Percentiles rank a stretch among this genome's conserved stretches.
Conservation (phyloP, 1,284 basidiomycete genomes). For the Tremellales sp. region DNA sequence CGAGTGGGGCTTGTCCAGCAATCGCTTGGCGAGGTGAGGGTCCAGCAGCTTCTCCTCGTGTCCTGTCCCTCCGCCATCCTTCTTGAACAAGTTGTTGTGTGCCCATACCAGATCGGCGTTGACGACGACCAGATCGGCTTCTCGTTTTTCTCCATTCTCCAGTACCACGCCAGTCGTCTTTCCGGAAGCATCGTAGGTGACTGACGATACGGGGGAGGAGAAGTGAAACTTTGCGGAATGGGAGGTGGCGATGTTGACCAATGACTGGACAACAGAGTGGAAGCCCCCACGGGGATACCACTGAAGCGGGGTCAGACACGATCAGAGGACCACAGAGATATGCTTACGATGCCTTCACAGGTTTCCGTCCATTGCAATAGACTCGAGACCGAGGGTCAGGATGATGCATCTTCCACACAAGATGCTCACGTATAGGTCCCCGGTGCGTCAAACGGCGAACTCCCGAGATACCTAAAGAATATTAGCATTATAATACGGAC, state of each 20-base stretch:
- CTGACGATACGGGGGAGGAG: constrained; percentile 46
- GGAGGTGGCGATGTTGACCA: constrained; percentile 51
- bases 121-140: constrained; percentile 54
- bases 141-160: constrained; percentile 46
- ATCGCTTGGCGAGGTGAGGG: constrained; percentile 27
- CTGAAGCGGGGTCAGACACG: constrained; percentile 10
- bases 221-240: constrained; percentile 50
- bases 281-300: constrained; percentile 57
- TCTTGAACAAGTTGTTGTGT: constrained; percentile 51
- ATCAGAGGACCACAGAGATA: neutral
- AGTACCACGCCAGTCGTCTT: constrained; percentile 50
- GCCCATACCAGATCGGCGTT: constrained; percentile 56
- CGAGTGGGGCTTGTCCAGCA: constrained; percentile 40
- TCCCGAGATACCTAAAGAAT: constrained; percentile 43
- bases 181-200: constrained; percentile 39
- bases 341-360: constrained; percentile 50
- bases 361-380: constrained; percentile 56
- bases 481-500: neutral
- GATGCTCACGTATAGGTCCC: constrained; percentile 51
- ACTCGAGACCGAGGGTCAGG: constrained; percentile 6
- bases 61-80: constrained; percentile 10
- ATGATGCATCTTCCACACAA: neutral
- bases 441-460: constrained; percentile 55
- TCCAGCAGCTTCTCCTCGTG: constrained; percentile 22
- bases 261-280: constrained; percentile 49